These are phyloP conservation scores for Trametes villosa DNA, from an alignment of 768 basidiomycete species.

Conservation along the genomic window DNA sequence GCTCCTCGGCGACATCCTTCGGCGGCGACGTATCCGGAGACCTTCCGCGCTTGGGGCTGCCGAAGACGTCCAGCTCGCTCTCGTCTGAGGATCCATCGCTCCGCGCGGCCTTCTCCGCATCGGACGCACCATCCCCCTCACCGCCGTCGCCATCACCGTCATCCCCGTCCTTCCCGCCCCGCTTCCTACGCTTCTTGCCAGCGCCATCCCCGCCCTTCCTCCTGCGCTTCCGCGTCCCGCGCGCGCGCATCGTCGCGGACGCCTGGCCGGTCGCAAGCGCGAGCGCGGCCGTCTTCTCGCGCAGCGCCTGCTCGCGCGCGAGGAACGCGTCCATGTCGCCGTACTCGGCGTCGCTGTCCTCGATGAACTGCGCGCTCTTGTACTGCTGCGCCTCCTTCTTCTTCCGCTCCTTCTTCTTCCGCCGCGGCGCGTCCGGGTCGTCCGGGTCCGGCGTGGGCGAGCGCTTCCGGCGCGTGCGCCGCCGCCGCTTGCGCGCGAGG, in stretches of 20 bases:
- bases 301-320: conserved; percentile 66
- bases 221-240: conserved; percentile 63
- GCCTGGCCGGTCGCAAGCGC: conserved; percentile 48
- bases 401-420: conserved; percentile 49
- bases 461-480: conserved; percentile 53
- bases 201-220: conserved; percentile 49
- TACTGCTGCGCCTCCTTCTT: conserved; percentile 73
- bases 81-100: conserved; percentile 32
- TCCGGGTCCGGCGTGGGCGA: conserved; percentile 52
- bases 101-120: conserved; percentile 34
- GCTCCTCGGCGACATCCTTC: conserved; percentile 4
- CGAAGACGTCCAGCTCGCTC: conserved; percentile 29
- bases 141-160: conserved; percentile 25
- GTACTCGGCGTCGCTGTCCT: conserved; percentile 86
- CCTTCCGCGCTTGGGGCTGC: conserved; percentile 22
- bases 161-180: conserved; percentile 35
- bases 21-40: conserved; percentile 24
- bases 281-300: conserved; percentile 52
- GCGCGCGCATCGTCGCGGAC: conserved; percentile 49
- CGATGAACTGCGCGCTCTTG: conserved; percentile 90
- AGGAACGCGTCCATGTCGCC: conserved; percentile 85
- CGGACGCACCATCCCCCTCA: conserved; percentile 26
- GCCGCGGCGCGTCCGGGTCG: conserved; percentile 41
- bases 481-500: conserved; percentile 63
- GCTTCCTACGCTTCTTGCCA: conserved; percentile 45